These are phyloP conservation scores for Phaffomyces antillensis DNA, from an alignment of 805 yeast genomes.

Conservation along the genomic window DNA sequence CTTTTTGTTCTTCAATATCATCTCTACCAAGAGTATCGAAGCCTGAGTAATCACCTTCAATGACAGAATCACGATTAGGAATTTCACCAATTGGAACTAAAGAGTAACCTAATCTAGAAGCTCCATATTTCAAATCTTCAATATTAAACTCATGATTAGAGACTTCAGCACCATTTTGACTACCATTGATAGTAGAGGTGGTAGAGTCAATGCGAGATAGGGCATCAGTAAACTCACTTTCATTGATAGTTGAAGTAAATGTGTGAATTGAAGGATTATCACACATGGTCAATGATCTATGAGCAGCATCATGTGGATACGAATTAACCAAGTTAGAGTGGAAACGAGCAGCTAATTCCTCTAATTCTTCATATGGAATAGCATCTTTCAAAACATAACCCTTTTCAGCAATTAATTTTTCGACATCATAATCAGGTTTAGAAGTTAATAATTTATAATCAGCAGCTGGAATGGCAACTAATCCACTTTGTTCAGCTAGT, in stretches of 20 bases:
- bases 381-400: conserved; percentile 12
- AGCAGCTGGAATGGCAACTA: conserved; percentile 14
- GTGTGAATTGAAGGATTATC: conserved; percentile 20
- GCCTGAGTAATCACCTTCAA: conserved; percentile 7
- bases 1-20: conserved; percentile 5
- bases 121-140: conserved; percentile 17
- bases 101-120: conserved; percentile 13
- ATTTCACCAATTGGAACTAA: conserved; percentile 9
- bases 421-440: conserved; percentile 18
- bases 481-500: conserved; percentile 14
- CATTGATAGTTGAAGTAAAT: conserved; percentile 19
- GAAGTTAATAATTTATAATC: conserved; percentile 14
- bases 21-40: conserved; percentile 12
- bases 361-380: conserved; percentile 25
- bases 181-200: conserved; percentile 19
- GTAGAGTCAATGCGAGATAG: conserved; percentile 20
- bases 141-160: conserved; percentile 2
- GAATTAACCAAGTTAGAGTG: conserved; percentile 30
- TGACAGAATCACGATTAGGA: conserved; percentile 4
- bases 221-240: conserved; percentile 26
- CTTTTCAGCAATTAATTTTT: background rate
- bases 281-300: conserved; percentile 6
- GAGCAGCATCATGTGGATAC: background rate
- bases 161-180: background rate
- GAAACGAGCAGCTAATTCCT: conserved; percentile 27